phyloP scores from a whole-genome alignment of 2,329 filamentous ascomycete genomes.

The Fusarium miscanthi region DNA sequence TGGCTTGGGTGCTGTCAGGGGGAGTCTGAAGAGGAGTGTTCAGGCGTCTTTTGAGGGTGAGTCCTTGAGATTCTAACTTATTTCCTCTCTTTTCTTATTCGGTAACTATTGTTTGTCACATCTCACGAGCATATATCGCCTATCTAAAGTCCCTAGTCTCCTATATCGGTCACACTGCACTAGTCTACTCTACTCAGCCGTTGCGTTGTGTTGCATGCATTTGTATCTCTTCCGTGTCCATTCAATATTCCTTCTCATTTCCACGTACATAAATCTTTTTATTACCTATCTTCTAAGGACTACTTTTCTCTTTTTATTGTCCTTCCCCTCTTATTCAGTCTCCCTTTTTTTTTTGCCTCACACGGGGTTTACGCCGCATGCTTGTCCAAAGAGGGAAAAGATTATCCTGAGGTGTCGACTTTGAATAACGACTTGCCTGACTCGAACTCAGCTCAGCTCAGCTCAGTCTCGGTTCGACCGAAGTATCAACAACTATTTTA shows the following conservation, averaged over 20 bases:
- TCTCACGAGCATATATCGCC: constrained; percentile 14
- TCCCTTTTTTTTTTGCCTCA: constrained; percentile 1
- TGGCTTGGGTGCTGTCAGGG: constrained; percentile 52
- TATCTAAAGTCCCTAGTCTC: constrained; percentile 21
- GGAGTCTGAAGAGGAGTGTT: constrained; percentile 65
- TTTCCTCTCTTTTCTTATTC: not conserved
- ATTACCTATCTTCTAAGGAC: not conserved
- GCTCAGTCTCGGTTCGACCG: constrained; percentile 1
- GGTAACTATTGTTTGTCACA: not conserved
- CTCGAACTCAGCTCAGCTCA: constrained; percentile 6
- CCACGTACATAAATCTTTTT: not conserved
- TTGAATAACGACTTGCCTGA: constrained; percentile 22
- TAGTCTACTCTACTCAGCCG: not conserved
- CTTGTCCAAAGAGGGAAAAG: constrained; percentile 22
- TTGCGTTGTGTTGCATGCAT: not conserved
- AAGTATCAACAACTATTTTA: constrained; percentile 4
- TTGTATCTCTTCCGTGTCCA: not conserved
- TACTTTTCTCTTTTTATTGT: not conserved
- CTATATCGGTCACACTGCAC: constrained; percentile 9
- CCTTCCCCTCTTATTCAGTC: not conserved
- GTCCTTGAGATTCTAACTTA: constrained; percentile 1
- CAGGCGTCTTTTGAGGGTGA: constrained; percentile 72
- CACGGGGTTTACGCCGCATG: constrained; percentile 5
- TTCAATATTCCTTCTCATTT: constrained; percentile 5
- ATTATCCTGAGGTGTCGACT: constrained; percentile 38